A percentile compares a stretch with the other conserved stretches of the same genome.
Conservation (phyloP, 2,329 filamentous ascomycete species). For the Bipolaris bicolor region DNA sequence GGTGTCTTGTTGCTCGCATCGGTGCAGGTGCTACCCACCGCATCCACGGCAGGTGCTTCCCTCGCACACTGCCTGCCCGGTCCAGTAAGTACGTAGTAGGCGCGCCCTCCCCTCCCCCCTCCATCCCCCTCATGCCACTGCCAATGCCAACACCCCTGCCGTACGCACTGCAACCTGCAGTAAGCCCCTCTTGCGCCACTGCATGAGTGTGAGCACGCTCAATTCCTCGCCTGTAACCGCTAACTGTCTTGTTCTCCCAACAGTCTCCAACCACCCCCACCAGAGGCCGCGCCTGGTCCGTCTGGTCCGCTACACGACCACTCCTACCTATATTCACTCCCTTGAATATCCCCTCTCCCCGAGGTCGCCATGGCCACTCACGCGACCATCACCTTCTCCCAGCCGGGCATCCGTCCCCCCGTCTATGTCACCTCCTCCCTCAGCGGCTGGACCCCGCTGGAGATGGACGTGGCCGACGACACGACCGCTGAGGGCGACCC, state of each 20-base stretch:
- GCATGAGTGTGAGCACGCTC: conserved; percentile 27
- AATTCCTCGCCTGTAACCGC: conserved; percentile 26
- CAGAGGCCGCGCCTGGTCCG: conserved; percentile 17
- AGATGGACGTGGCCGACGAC: conserved; percentile 63
- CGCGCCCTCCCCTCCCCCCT: neutral
- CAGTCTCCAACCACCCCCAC: conserved; percentile 19
- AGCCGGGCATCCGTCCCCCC: conserved; percentile 66
- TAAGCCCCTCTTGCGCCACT: conserved; percentile 16
- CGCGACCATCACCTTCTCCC: conserved; percentile 67
- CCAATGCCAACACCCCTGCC: conserved; percentile 20
- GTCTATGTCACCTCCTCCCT: conserved; percentile 75
- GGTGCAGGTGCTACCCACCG: neutral
- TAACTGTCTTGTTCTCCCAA: conserved; percentile 33
- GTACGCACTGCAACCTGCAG: conserved; percentile 16
- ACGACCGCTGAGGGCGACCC: conserved; percentile 60
- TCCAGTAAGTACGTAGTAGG: no score
- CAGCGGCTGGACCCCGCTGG: conserved; percentile 69
- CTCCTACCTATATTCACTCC: conserved; percentile 14
- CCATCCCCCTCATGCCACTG: neutral
- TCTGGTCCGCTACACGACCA: conserved; percentile 26
- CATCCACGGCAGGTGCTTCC: conserved; percentile 7
- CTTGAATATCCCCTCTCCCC: neutral
- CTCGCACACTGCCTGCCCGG: neutral
- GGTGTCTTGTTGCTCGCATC: neutral
- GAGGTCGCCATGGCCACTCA: conserved; percentile 27